Evolutionary conservation across 2,329 filamentous ascomycete species (phyloP).

Genomic region (Epichloe sibirici): DNA sequence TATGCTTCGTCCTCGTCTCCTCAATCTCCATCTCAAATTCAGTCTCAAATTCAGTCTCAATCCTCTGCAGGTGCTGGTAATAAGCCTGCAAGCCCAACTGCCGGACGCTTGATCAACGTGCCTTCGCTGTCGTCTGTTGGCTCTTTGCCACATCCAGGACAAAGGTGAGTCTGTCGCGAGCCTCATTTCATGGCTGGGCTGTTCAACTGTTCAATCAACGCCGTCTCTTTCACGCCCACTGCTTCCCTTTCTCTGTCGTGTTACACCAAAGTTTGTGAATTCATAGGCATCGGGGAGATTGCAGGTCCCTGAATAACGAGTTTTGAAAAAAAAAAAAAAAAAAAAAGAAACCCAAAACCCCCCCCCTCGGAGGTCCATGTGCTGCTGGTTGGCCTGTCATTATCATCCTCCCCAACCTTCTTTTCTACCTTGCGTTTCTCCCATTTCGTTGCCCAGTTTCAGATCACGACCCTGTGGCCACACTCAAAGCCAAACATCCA

Average conservation of each 20-base stretch:
- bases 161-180: constrained; percentile 14
- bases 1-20: constrained; percentile 10
- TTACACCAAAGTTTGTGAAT: neutral
- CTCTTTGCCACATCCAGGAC: constrained; percentile 13
- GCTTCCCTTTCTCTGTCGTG: neutral
- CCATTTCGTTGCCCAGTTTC: neutral
- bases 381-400: neutral
- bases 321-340: neutral
- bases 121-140: constrained; percentile 10
- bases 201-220: neutral
- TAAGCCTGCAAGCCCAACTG: constrained; percentile 32
- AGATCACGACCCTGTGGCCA: neutral
- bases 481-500: neutral
- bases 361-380: neutral
- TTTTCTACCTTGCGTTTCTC: neutral
- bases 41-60: constrained; percentile 8
- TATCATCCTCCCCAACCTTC: neutral
- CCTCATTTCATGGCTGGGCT: neutral
- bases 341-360: neutral
- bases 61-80: constrained; percentile 20
- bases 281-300: neutral
- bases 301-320: too few relatives aligned
- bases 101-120: constrained; percentile 22
- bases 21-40: constrained; percentile 7
- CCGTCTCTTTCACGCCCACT: neutral